These are phyloP conservation scores for Cladorrhinum samala DNA, from an alignment of 495 filamentous ascomycete genomes.

Conservation along the genomic window DNA sequence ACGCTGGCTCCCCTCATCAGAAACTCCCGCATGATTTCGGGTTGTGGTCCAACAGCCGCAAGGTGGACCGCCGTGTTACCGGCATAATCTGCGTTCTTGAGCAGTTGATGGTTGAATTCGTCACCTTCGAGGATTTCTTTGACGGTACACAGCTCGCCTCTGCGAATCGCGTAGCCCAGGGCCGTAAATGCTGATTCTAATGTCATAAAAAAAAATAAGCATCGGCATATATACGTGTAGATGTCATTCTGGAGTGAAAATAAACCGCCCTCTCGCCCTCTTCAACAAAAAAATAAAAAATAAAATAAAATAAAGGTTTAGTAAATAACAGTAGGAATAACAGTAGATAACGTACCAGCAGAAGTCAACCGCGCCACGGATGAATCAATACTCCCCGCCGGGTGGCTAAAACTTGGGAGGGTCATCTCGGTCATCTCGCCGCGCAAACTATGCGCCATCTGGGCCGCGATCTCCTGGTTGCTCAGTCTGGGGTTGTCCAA, in stretches of 20 bases:
- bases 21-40: slow-evolving; percentile 61
- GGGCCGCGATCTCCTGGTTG: slow-evolving; percentile 54
- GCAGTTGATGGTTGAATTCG: slow-evolving; percentile 49
- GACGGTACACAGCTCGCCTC: slow-evolving; percentile 60
- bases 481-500: slow-evolving; percentile 46
- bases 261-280: not conserved
- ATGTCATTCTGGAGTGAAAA: slow-evolving; percentile 21
- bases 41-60: slow-evolving; percentile 43
- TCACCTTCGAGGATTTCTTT: slow-evolving; percentile 60
- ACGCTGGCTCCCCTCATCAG: slow-evolving; percentile 77
- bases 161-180: slow-evolving; percentile 74
- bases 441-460: slow-evolving; percentile 71
- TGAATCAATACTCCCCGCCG: slow-evolving; percentile 42
- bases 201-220: slow-evolving; percentile 26
- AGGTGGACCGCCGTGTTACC: slow-evolving; percentile 78
- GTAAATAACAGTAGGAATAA: not conserved
- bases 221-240: not conserved
- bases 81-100: slow-evolving; percentile 78
- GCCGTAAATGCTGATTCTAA: slow-evolving; percentile 56
- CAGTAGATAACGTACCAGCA: slow-evolving; percentile 18
- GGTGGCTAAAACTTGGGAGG: slow-evolving; percentile 63
- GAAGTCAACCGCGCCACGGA: slow-evolving; percentile 28
- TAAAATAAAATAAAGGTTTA: slow-evolving; percentile 21
- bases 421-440: slow-evolving; percentile 79
- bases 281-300: not conserved